Evolutionary conservation across 805 yeast genomes (phyloP).

Genomic region (Zygotorulaspora danielsina): DNA sequence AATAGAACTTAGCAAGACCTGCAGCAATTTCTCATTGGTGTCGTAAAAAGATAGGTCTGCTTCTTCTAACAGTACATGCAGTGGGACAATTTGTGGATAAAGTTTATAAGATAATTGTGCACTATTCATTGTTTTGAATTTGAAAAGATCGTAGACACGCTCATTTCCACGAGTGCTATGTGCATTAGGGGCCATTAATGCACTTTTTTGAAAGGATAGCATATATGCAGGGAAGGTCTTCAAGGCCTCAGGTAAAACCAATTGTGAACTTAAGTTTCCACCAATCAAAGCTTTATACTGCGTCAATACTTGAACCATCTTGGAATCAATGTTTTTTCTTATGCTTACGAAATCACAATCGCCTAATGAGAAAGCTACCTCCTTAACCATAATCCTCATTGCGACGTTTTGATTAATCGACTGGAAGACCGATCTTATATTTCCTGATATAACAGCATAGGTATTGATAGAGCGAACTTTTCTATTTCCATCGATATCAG

Average conservation of each 20-base stretch:
- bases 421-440: conserved; percentile 66
- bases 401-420: conserved; percentile 75
- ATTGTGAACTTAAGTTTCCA: conserved; percentile 49
- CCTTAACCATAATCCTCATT: conserved; percentile 49
- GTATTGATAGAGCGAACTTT: conserved; percentile 83
- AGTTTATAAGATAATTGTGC: conserved; percentile 56
- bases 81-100: conserved; percentile 74
- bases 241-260: conserved; percentile 78
- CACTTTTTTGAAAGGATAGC: conserved; percentile 65
- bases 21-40: conserved; percentile 40
- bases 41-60: conserved; percentile 50
- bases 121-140: conserved; percentile 47
- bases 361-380: conserved; percentile 40
- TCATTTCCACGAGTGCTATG: conserved; percentile 52
- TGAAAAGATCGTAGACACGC: conserved; percentile 47
- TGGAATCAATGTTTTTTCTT: conserved; percentile 49
- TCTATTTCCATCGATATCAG: conserved; percentile 69
- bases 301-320: conserved; percentile 52
- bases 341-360: conserved; percentile 45
- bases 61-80: conserved; percentile 57
- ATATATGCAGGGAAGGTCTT: conserved; percentile 64
- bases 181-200: conserved; percentile 46
- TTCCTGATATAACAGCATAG: conserved; percentile 74
- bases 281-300: conserved; percentile 51
- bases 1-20: conserved; percentile 41